Evolutionary conservation across 2,329 filamentous ascomycete species (phyloP), one percentile per base, ranked within the genome.

Genomic region (Teratosphaeria epicoccoides): DNA sequence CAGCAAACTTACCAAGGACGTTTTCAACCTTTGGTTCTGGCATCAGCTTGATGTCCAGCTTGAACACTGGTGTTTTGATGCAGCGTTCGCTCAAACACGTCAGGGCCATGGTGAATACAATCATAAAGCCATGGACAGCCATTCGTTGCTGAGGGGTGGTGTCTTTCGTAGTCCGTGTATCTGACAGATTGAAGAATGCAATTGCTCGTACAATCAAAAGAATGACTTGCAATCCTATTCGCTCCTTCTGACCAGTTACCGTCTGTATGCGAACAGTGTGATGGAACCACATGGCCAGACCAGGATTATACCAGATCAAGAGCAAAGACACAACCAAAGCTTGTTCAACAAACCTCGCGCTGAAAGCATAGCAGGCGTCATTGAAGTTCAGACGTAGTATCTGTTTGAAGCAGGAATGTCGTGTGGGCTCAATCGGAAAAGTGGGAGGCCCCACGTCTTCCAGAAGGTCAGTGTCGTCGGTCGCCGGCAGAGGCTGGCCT

Each of bases 171-270:
- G 47, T 37, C 0, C 48, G 37, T 3, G 55, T 52, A 44, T 64
- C 45, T 4, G 60, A 61, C 46, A 70, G 59, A 24, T 61, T 64
- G 52, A 61, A 66, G 53, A 55, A 65, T 12, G 64, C 66, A 10
- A 76, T 60, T 43, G 76, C 66, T 33, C 85, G 77, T 10, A 82
- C 68, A 5, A 76, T 63, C 10, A 87, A 63, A 22, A 82, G 73
- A 26, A 84, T 63, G 1, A 76, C 63, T 61, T 89, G 85, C 55
- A 84, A 78, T 1, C 73, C 74, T 62, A 87, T 87, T 76, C 85
- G 85, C 49, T 80, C 75, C 3, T 73, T 71, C 11, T 87, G 75
- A 17, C 63, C 64, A 7, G 53, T 47, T 9, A 63, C 52, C 24
- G 55, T 54, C 46, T 64, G 61, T 24, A 60, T 58, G 43, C 63